A percentile compares a stretch with the other conserved stretches of the same genome.
phyloP scores from a whole-genome alignment of 352 stramenopile genomes.

The Phytophthora multivora region DNA sequence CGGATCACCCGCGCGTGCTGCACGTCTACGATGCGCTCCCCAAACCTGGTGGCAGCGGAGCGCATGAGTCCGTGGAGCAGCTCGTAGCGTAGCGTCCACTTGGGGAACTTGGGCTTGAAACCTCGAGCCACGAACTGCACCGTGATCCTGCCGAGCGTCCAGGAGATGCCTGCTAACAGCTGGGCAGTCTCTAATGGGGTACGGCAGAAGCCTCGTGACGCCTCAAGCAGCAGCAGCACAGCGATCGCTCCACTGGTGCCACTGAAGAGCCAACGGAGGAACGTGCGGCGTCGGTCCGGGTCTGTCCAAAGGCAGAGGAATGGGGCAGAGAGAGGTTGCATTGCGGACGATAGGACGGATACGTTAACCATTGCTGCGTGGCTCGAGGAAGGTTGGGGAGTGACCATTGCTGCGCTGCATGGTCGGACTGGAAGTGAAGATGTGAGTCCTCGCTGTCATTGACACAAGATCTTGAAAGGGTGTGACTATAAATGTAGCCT shows the following conservation, averaged over 20 bases:
- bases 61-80: slow-evolving; percentile 34
- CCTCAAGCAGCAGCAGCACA: slow-evolving; percentile 16
- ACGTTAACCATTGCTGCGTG: slow-evolving; percentile 5
- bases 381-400: neutral
- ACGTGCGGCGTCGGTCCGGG: slow-evolving; percentile 1
- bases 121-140: slow-evolving; percentile 33
- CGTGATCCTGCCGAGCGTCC: slow-evolving; percentile 9
- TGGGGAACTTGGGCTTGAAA: slow-evolving; percentile 38
- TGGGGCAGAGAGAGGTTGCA: neutral
- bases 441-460: slow-evolving; percentile 1
- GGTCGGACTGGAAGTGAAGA: neutral
- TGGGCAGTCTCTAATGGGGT: slow-evolving; percentile 28
- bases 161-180: slow-evolving; percentile 25
- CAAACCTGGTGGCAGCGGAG: slow-evolving; percentile 24
- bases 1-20: slow-evolving; percentile 34
- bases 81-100: slow-evolving; percentile 57
- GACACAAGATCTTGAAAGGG: slow-evolving; percentile 1
- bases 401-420: neutral
- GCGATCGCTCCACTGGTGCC: neutral
- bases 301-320: slow-evolving; percentile 18
- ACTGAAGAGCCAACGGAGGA: slow-evolving; percentile 21
- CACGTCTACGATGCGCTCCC: slow-evolving; percentile 29
- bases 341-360: neutral
- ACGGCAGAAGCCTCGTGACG: slow-evolving; percentile 28
- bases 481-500: neutral